These are phyloP conservation scores for Gracilaria gracilis DNA, from an alignment of 23 red algal species.

Conservation along the genomic window DNA sequence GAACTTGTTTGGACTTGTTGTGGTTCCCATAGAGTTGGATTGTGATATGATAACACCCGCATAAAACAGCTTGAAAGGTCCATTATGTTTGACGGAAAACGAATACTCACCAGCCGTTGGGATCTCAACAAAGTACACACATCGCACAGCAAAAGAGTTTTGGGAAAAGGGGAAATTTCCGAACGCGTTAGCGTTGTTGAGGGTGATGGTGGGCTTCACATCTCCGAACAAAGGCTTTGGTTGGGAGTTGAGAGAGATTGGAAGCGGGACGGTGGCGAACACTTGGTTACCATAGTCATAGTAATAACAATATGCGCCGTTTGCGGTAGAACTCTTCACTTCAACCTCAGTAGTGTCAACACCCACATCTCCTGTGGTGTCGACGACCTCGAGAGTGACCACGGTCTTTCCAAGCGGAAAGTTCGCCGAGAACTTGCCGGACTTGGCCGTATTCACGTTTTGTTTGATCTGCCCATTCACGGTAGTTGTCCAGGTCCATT, in stretches of 20 bases:
- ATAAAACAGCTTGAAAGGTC: constrained; percentile 65
- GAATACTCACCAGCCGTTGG: constrained; percentile 53
- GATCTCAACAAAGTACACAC: constrained; percentile 65
- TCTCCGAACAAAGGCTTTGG: constrained; percentile 51
- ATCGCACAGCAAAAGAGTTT: constrained; percentile 63
- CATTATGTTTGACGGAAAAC: constrained; percentile 55
- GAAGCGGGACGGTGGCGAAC: constrained; percentile 53
- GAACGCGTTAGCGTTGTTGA: constrained; percentile 45
- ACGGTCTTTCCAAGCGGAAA: constrained; percentile 75
- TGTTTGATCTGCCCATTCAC: constrained; percentile 22
- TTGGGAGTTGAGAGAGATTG: neutral
- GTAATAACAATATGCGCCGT: constrained; percentile 74
- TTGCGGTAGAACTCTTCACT: constrained; percentile 48
- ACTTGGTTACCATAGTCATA: constrained; percentile 49
- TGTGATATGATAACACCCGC: constrained; percentile 29
- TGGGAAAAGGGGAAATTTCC: constrained; percentile 37
- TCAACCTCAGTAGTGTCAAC: constrained; percentile 50
- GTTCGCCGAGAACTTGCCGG: constrained; percentile 51
- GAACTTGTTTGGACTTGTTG: constrained; percentile 24
- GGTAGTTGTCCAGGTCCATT: constrained; percentile 56
- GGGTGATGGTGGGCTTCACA: constrained; percentile 34
- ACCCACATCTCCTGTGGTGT: constrained; percentile 60
- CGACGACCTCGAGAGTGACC: constrained; percentile 60
- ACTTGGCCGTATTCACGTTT: constrained; percentile 45
- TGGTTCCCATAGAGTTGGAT: constrained; percentile 62